Evolutionary conservation across 2,329 filamentous ascomycete species (phyloP), one percentile per base, ranked within the genome.

Genomic region (Didymella arachidicola): DNA sequence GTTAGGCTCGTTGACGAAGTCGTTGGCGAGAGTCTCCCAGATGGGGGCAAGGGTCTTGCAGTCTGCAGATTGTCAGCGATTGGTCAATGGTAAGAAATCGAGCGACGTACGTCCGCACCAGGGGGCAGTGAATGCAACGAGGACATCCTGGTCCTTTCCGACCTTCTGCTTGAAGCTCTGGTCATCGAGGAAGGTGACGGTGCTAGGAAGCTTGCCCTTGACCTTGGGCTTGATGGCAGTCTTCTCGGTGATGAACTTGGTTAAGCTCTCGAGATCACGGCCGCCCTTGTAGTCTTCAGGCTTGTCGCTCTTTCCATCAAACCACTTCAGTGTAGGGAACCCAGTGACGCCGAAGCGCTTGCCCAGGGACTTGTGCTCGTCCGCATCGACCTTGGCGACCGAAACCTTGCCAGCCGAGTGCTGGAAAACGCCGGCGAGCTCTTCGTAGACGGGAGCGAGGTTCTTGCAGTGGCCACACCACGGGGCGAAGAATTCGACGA

Each of bases 401-500:
- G 89, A 88, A 54, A 99, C 87, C 73, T 89, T 88, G 76, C 88
- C 83, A 81, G 92, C 81, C 65, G 88, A 87, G 72, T 86, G 87
- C 65, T 90, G 87, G 78, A 93, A 96, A 41, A 83, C 81, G 48
- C 83, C 78, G 45, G 87, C 95, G 42, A 99, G 87, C 76, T 99
- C 91, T 78, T 99, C 95, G 79, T 96, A 99, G 59, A 96, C 83
- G 48, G 95, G 96, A 16, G 95, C 95, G 32, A 99, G 90, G 74
- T 83, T 96, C 86, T 98, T 98, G 92, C 95, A 99, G 85, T 99
- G 95, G 30, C 95, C 96, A 75, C 95, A 99, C 95, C 95, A 99
- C 25, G 94, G 93, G 32, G 95, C 95, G 76, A 96, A 98, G 86
- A 99, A 99, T 79, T 98, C 93, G 70, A 98, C 93, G 26, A 99